Conservation (phyloP, 176 grass and related monocot species). For the Poa pratensis region DNA sequence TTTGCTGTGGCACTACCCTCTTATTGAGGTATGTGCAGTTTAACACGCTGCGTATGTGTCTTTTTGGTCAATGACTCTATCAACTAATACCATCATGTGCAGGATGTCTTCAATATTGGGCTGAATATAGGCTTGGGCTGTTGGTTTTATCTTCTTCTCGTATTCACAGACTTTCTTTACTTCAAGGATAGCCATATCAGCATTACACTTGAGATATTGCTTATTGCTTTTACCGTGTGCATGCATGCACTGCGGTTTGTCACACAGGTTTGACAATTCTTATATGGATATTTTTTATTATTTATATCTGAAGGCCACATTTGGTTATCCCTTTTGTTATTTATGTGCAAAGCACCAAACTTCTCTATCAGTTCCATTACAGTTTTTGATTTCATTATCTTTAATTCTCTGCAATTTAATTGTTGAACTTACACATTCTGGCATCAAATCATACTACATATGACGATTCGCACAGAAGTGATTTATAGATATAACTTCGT, state of each 20-base stretch:
- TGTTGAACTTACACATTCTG: background rate
- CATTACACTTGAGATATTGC: background rate
- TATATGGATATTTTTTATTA: background rate
- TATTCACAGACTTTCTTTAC: background rate
- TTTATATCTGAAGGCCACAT: background rate
- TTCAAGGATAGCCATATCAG: background rate
- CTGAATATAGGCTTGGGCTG: background rate
- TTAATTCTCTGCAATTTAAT: background rate
- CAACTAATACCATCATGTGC: background rate
- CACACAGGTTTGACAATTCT: background rate
- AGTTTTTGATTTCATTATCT: background rate
- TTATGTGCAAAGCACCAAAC: background rate
- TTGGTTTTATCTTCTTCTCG: background rate
- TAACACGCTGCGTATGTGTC: background rate
- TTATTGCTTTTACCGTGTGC: background rate
- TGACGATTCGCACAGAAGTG: background rate
- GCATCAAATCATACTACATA: no score
- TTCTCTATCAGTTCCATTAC: background rate
- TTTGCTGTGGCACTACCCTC: background rate
- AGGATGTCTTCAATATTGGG: background rate
- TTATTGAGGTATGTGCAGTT: background rate
- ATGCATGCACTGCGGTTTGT: background rate
- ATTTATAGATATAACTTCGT: background rate
- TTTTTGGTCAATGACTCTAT: background rate
- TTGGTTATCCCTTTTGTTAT: background rate